Conservation (phyloP, 305 asterid species). For the Stenogyne calaminthoides region DNA sequence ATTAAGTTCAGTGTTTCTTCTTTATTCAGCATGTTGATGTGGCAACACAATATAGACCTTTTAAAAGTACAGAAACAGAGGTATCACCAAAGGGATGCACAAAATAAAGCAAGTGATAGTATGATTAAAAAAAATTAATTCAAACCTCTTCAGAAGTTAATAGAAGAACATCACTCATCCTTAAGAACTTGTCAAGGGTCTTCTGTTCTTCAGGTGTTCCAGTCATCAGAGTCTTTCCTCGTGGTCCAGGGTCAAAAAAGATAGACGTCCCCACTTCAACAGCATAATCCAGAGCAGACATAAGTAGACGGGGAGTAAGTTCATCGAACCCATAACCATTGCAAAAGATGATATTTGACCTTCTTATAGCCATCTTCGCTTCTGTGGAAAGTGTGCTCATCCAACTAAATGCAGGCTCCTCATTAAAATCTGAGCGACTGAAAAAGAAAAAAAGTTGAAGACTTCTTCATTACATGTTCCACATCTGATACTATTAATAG, state of each 20-base stretch:
- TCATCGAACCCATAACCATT: constrained; percentile 96
- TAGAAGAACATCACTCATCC: constrained; percentile 91
- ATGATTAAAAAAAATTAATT: constrained; percentile 7
- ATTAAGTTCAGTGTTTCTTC: too few relatives aligned
- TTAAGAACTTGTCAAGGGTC: constrained; percentile 72
- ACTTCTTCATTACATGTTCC: background rate
- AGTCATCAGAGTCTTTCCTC: constrained; percentile 62
- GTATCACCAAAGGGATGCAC: constrained; percentile 4
- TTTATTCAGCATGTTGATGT: too few relatives aligned
- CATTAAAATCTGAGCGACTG: constrained; percentile 88
- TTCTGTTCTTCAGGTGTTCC: constrained; percentile 73
- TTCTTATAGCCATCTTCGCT: constrained; percentile 79
- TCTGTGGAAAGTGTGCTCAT: constrained; percentile 61
- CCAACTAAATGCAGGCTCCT: constrained; percentile 87
- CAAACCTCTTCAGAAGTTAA: constrained; percentile 95
- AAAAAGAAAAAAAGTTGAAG: constrained; percentile 26
- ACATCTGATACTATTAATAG: background rate
- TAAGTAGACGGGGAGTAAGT: constrained; percentile 64
- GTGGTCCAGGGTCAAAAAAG: constrained; percentile 98
- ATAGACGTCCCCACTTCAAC: constrained; percentile 81
- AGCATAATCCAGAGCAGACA: constrained; percentile 81
- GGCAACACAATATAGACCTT: background rate
- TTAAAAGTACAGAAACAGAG: constrained; percentile 17
- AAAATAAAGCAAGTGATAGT: constrained; percentile 13
- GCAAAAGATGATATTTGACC: constrained; percentile 80